These are phyloP conservation scores for Eucalyptus decipiens DNA, from an alignment of 345 rosid genomes.

Conservation along the genomic window DNA sequence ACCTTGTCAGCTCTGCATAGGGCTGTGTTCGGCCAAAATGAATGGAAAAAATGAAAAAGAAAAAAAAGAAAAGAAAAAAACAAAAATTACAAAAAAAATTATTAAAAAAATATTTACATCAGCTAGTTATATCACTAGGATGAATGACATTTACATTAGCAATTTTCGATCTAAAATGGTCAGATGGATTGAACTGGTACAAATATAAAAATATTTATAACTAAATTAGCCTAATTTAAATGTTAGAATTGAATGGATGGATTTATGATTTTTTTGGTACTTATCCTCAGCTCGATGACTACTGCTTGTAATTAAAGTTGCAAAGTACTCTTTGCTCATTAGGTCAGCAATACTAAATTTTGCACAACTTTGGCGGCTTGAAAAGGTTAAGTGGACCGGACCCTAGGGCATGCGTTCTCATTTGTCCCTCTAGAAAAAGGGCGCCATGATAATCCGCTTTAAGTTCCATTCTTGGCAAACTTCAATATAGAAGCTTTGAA, in stretches of 20 bases:
- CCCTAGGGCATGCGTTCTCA: not conserved
- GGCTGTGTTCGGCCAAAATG: too few relatives aligned
- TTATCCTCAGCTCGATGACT: not conserved
- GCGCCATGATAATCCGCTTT: not conserved
- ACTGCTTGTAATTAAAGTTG: not conserved
- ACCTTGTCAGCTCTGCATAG: too few relatives aligned
- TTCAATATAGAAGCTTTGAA: not conserved
- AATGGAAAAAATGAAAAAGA: not conserved
- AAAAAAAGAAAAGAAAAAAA: accelerated
- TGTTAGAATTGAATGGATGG: not conserved
- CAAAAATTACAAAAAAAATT: too few relatives aligned
- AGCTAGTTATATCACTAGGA: not conserved
- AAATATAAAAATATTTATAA: not conserved
- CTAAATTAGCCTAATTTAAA: not conserved
- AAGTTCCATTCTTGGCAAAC: not conserved
- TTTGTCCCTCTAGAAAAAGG: not conserved
- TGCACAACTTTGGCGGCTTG: not conserved
- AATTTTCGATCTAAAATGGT: not conserved
- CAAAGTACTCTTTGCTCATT: not conserved
- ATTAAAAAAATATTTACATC: not conserved
- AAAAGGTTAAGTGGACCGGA: not conserved
- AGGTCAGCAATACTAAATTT: not conserved
- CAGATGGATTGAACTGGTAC: accelerated
- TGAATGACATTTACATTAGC: accelerated
- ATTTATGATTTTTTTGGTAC: not conserved